Evolutionary conservation across 2,329 filamentous ascomycete genomes (phyloP), one percentile per base, ranked within the genome.

Genomic region (Cercospora janseana): DNA sequence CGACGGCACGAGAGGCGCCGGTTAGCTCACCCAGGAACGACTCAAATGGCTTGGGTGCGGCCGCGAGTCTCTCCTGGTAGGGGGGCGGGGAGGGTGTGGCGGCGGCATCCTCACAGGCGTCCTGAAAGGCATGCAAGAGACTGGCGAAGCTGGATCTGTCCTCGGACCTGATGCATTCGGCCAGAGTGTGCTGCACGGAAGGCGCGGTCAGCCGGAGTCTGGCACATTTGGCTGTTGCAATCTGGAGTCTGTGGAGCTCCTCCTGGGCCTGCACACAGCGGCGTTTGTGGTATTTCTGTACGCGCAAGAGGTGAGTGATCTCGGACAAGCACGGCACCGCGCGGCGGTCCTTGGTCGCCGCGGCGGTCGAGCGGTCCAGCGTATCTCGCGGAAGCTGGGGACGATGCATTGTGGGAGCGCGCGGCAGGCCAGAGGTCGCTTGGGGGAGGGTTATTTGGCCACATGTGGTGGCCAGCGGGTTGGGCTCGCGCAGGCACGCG

Each of bases 281-380:
- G 75, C 86, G 85, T 75, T 88, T 85, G 70, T 92, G 87, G 67
- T 90, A 89, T 63, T 84, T 86, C 66, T 86, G 86, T 55, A 90
- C 75, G 54, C 86, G 82, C 58, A 89, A 85, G 61, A 91, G 71
- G 68, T 90, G 86, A 44, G 86, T 86, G 59, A 92, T 79, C 69
- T 91, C 86, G 63, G 87, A 82, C 54, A 92, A 29, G 10, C 58
- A 52, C 31, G 49, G 26, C 28, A 54, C 37, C 21, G 42, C 7
- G 10, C n/a, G 13, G 31, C 20, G 27, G 44, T 40, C 44, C 49
- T 41, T 42, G 18, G 46, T 42, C 27, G 37, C 23, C 12, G 24
- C 10, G 35, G 37, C 46, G 18, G 37, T 26, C 20, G 46, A 28
- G 21, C 38, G 16, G 35, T 23, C 18, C 21, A 35, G 21, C 9